These are phyloP conservation scores for Cladosporium sp. DNA, from an alignment of 2,329 filamentous ascomycete species.

Conservation along the genomic window DNA sequence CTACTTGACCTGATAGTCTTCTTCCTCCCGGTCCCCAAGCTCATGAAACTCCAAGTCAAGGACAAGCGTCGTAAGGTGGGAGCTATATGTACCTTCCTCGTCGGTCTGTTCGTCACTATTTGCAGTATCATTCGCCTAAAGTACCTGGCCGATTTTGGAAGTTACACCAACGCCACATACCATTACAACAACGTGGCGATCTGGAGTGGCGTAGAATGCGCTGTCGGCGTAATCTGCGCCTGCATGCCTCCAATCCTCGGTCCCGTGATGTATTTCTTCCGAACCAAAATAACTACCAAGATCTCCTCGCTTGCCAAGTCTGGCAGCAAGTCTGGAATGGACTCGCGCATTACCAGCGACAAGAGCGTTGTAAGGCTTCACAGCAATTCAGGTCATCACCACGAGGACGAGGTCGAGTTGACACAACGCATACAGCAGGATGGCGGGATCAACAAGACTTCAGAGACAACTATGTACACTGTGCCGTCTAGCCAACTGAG, in stretches of 20 bases:
- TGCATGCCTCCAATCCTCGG: conserved; percentile 20
- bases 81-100: not conserved
- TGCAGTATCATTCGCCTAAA: conserved; percentile 18
- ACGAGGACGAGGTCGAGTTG: no score
- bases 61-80: not conserved
- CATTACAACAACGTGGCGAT: conserved; percentile 18
- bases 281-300: not conserved
- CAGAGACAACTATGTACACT: no score
- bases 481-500: no score
- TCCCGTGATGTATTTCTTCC: not conserved
- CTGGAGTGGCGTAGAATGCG: conserved; percentile 21
- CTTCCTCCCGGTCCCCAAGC: not conserved
- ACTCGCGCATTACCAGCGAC: not conserved
- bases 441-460: no score
- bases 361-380: no score
- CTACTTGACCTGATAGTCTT: not conserved
- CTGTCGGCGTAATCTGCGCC: conserved; percentile 20
- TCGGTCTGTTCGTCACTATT: conserved; percentile 20
- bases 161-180: conserved; percentile 18
- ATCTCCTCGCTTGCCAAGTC: not conserved
- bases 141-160: conserved; percentile 12
- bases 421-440: no score
- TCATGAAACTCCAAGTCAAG: not conserved
- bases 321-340: not conserved
- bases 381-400: no score